Percentiles rank a stretch among this genome's conserved stretches.
Conservation (phyloP, 2,329 filamentous ascomycete species). For the Talaromyces pinophilus region DNA sequence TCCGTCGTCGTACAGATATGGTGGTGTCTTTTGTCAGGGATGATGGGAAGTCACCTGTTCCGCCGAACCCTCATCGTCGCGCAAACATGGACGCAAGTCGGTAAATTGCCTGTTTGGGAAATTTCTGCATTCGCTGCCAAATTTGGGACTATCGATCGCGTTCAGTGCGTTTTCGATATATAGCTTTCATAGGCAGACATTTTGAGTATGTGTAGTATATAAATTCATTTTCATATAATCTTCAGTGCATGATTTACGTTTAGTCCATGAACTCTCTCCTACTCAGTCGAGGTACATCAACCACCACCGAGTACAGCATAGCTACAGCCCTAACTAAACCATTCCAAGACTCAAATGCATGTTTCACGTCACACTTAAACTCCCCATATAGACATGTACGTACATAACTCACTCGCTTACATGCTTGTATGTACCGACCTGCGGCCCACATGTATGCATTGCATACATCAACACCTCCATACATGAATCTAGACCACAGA, state of each 20-base stretch:
- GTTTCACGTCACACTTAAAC: background rate
- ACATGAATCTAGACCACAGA: background rate
- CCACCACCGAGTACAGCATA: background rate
- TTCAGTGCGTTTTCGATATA: background rate
- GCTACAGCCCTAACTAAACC: conserved; percentile 1
- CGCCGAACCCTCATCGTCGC: background rate
- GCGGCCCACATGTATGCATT: conserved; percentile 3
- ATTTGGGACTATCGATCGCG: background rate
- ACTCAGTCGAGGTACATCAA: background rate
- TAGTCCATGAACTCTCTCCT: background rate
- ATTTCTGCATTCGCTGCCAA: background rate
- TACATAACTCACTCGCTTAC: background rate
- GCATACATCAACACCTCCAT: background rate
- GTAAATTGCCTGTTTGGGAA: conserved; percentile 8
- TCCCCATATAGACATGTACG: background rate
- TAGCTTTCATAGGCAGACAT: background rate
- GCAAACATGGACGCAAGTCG: background rate
- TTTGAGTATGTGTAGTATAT: background rate
- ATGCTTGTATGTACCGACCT: background rate
- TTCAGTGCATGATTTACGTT: background rate
- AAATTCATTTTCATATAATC: background rate
- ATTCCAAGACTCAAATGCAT: background rate
- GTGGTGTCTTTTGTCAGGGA: background rate
- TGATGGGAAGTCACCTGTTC: conserved; percentile 9
- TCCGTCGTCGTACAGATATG: background rate